Evolutionary conservation across 257 asterid species (phyloP), one percentile per base, ranked within the genome.

Genomic region (Echium plantagineum): DNA sequence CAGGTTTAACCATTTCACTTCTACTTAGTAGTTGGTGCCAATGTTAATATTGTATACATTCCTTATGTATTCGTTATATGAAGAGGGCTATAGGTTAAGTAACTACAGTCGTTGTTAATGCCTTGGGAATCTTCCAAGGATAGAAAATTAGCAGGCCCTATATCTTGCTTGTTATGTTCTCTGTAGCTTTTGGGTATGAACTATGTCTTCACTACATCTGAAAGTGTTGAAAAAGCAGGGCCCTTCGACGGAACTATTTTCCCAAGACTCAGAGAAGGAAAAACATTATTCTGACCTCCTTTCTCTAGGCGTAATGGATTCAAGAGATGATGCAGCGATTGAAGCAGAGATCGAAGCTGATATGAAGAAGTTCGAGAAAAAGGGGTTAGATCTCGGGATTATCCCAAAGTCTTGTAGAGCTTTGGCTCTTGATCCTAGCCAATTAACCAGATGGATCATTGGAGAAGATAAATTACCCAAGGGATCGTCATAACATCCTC

Each of bases 311-410:
- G 69, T 65, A 61, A 74, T 74, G 15, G 86, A 84, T 59, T 66
- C 70, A 69, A 74, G 78, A 76, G 94, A 88, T 30, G 90, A 85
- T 60, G 49, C 78, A 49, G 72, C 77, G 60, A 69, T 72, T 55
- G 94, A 82, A 82, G 76, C 80, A 3, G 94, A 91, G 69, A 86
- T 91, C 90, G 89, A 88, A 72, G 73, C 81, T 22, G 94, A 89
- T 59, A 67, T 85, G 67, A 70, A 63, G 59, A 80, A 74, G 61
- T 82, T 63, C 60, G 75, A 78, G 31, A 82, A 61, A 35, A 79
- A 75, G 15, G 80, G 94, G 58, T 62, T 72, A 38, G 87, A 91
- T 74, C 98, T 91, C 21, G 95, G 98, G 75, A 78, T 91, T 52
- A 74, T 91, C 73, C 94, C 94, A n/a, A 86, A 81, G 72, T 77